A percentile compares a stretch with the other conserved stretches of the same genome.
phyloP scores from a whole-genome alignment of 2,329 filamentous ascomycete genomes.

The Aspergillus bombycis region DNA sequence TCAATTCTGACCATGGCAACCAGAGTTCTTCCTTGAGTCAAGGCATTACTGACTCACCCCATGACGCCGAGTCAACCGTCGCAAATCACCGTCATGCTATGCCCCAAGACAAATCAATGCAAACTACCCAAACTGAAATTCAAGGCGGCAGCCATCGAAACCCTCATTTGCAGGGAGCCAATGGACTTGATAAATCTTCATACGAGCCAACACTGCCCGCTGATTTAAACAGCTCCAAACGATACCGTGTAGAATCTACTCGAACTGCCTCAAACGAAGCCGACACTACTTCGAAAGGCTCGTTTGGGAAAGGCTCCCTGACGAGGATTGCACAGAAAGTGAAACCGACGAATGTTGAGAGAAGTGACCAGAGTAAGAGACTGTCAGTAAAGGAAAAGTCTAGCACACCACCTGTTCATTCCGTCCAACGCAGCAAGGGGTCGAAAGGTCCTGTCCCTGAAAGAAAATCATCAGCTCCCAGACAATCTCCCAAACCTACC shows the following conservation, averaged over 20 bases:
- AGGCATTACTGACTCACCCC: not conserved
- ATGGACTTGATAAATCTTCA: not conserved
- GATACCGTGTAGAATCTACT: constrained; percentile 11
- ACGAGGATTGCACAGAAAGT: constrained; percentile 40
- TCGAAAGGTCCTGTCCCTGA: constrained; percentile 23
- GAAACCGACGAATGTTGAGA: constrained; percentile 31
- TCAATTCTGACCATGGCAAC: not conserved
- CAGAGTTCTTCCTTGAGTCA: not conserved
- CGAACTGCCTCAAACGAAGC: constrained; percentile 23
- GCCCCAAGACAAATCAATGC: not conserved
- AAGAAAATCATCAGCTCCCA: constrained; percentile 21
- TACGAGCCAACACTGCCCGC: not conserved
- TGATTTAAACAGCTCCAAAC: constrained; percentile 3
- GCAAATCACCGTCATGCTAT: not conserved
- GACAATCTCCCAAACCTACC: constrained; percentile 8
- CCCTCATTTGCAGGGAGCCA: not conserved
- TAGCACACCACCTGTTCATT: constrained; percentile 8
- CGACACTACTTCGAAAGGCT: constrained; percentile 25
- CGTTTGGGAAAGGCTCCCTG: constrained; percentile 32
- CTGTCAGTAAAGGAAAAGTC: constrained; percentile 23
- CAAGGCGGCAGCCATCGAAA: not conserved
- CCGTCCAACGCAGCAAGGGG: constrained; percentile 21
- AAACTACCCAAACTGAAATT: not conserved
- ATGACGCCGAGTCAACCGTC: not conserved
- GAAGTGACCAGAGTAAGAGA: constrained; percentile 26